A percentile compares a stretch with the other conserved stretches of the same genome.
phyloP scores from a whole-genome alignment of 163 green algal species.

The Trebouxiophyceae sp. region DNA sequence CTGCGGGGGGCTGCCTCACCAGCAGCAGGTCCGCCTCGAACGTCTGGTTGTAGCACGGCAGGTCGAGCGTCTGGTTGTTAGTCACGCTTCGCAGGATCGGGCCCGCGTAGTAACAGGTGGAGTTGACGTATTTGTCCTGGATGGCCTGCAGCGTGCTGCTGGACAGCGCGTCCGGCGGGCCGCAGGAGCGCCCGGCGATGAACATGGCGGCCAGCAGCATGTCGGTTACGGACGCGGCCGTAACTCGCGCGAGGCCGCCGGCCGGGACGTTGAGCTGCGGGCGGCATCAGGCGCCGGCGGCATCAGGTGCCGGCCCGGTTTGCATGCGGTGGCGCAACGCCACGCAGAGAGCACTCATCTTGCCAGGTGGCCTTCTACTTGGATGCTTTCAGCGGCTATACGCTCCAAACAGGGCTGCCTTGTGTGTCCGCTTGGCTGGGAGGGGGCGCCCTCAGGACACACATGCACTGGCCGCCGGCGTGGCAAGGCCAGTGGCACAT shows the following conservation, averaged over 20 bases:
- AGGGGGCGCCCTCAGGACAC: too few relatives aligned
- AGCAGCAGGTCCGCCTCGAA: background rate
- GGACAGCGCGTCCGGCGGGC: constrained; percentile 6
- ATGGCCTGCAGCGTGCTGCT: background rate
- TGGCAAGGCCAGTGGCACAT: background rate
- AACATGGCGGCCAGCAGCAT: background rate
- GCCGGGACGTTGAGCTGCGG: background rate
- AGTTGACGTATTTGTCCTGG: background rate
- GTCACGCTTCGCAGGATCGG: background rate
- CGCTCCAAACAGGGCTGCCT: too few relatives aligned
- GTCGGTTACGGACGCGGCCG: background rate
- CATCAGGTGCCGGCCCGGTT: too few relatives aligned
- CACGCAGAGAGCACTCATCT: too few relatives aligned
- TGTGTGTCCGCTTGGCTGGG: too few relatives aligned
- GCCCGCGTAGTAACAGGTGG: background rate
- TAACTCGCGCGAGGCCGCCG: background rate
- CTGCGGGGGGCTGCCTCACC: background rate
- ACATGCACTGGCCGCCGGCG: too few relatives aligned
- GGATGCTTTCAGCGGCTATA: too few relatives aligned
- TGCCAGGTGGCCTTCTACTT: too few relatives aligned
- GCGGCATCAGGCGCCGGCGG: too few relatives aligned
- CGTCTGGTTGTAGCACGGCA: background rate
- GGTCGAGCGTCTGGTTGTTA: background rate
- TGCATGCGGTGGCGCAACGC: too few relatives aligned
- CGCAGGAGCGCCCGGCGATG: constrained; percentile 2